phyloP scores from a whole-genome alignment of 2,329 filamentous ascomycete genomes.

The Pseudocercospora fuligena region DNA sequence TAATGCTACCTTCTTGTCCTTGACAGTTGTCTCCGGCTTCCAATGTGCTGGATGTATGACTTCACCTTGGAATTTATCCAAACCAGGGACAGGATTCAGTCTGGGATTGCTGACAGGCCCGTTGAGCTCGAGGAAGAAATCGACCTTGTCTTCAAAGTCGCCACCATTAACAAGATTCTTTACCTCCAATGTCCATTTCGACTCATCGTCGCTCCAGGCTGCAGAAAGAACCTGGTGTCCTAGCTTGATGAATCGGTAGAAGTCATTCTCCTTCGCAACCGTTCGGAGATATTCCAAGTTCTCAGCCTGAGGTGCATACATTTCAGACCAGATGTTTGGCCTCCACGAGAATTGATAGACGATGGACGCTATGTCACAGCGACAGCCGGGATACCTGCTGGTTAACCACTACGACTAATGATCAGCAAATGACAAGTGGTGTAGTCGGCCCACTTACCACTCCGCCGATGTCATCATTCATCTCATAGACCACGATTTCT shows the following conservation, averaged over 20 bases:
- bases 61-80: slow-evolving; percentile 22
- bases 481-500: slow-evolving; percentile 33
- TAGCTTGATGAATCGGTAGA: slow-evolving; percentile 30
- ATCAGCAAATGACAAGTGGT: neutral
- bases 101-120: slow-evolving; percentile 28
- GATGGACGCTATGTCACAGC: slow-evolving; percentile 41
- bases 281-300: slow-evolving; percentile 28
- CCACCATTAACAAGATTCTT: slow-evolving; percentile 14
- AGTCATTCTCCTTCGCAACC: slow-evolving; percentile 28
- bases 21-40: slow-evolving; percentile 16
- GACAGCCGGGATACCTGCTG: slow-evolving; percentile 42
- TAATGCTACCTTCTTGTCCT: slow-evolving; percentile 19
- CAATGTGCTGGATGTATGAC: slow-evolving; percentile 22
- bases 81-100: slow-evolving; percentile 17
- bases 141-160: slow-evolving; percentile 26
- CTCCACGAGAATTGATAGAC: slow-evolving; percentile 44
- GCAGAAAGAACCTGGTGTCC: slow-evolving; percentile 25
- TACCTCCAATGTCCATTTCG: slow-evolving; percentile 27
- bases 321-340: slow-evolving; percentile 33
- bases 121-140: slow-evolving; percentile 32
- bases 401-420: slow-evolving; percentile 39
- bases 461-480: slow-evolving; percentile 44
- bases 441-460: slow-evolving; percentile 24
- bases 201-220: slow-evolving; percentile 26
- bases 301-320: slow-evolving; percentile 32